These are phyloP conservation scores for Chlorella sp. DNA, from an alignment of 139 green algal genomes.

Conservation along the genomic window DNA sequence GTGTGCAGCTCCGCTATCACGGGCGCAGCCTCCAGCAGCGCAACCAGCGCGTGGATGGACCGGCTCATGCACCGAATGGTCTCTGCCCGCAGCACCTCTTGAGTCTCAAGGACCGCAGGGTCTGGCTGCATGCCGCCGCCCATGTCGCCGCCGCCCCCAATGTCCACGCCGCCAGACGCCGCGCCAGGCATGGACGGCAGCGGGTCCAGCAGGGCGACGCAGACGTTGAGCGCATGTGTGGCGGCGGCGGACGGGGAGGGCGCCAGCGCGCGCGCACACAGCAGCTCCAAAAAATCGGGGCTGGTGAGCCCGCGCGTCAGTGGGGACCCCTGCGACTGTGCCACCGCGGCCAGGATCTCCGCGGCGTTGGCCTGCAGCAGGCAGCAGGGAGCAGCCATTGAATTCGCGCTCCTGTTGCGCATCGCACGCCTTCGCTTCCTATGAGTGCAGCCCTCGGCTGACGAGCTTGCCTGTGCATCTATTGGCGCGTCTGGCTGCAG, in stretches of 20 bases:
- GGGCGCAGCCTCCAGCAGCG: constrained; percentile 43
- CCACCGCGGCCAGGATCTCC: constrained; percentile 84
- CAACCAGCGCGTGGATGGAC: constrained; percentile 59
- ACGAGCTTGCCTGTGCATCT: too few species aligned
- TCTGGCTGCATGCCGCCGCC: too few species aligned
- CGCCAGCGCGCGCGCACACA: constrained; percentile 43
- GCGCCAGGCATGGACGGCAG: constrained; percentile 27
- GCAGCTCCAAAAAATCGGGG: constrained; percentile 35
- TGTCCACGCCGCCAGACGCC: too few species aligned
- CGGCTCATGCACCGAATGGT: constrained; percentile 41
- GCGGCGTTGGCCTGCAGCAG: constrained; percentile 81
- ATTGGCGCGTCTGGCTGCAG: constrained; percentile 43
- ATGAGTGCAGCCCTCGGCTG: too few species aligned
- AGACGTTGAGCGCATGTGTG: constrained; percentile 76
- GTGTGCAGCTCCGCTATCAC: constrained; percentile 53
- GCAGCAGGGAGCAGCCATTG: too few species aligned
- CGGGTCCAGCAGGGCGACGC: constrained; percentile 83
- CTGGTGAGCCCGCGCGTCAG: constrained; percentile 66
- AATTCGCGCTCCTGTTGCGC: too few species aligned
- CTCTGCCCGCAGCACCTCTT: constrained; percentile 37
- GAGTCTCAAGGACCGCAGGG: too few species aligned
- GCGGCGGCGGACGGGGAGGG: background rate
- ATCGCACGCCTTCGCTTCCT: too few species aligned
- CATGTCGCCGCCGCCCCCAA: too few species aligned
- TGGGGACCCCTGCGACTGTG: constrained; percentile 68